phyloP scores from a whole-genome alignment of 257 asterid species.

The Capsicum pubescens region DNA sequence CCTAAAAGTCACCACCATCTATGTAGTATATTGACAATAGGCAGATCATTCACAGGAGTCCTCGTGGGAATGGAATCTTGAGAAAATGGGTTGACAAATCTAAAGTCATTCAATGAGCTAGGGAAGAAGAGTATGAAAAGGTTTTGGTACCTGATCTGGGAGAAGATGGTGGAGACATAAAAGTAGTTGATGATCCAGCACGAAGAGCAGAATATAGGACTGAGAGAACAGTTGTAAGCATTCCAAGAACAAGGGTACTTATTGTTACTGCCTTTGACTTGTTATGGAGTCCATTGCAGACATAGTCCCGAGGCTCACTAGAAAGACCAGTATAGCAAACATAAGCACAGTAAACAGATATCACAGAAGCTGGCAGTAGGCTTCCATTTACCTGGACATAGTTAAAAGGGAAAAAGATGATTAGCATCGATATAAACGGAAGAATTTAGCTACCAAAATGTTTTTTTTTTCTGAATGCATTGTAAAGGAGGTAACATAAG shows the following conservation, averaged over 20 bases:
- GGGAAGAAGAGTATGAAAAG: neutral
- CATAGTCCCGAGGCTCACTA: conserved; percentile 87
- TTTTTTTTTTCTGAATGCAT: neutral
- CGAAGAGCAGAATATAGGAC: conserved; percentile 93
- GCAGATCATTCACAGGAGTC: neutral
- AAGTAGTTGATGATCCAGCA: conserved; percentile 94
- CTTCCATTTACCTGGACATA: conserved; percentile 87
- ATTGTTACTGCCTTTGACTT: conserved; percentile 72
- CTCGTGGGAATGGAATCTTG: neutral
- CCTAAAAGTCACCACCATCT: neutral
- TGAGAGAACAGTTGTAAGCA: conserved; percentile 90
- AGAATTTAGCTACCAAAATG: neutral
- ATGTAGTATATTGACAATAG: neutral
- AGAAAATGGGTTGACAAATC: neutral
- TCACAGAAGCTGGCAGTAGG: conserved; percentile 94
- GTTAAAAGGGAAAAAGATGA: neutral
- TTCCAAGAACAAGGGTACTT: conserved; percentile 87
- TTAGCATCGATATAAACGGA: neutral
- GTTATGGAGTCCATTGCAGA: conserved; percentile 86
- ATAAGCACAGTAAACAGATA: conserved; percentile 92
- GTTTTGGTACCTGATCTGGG: conserved; percentile 76
- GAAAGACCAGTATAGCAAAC: conserved; percentile 93
- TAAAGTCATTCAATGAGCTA: neutral
- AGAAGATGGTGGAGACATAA: conserved; percentile 90
- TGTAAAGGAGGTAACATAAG: neutral